These are phyloP conservation scores for Backusella mclennaniae DNA, from an alignment of 192 early-diverging fungal genomes.

Conservation along the genomic window DNA sequence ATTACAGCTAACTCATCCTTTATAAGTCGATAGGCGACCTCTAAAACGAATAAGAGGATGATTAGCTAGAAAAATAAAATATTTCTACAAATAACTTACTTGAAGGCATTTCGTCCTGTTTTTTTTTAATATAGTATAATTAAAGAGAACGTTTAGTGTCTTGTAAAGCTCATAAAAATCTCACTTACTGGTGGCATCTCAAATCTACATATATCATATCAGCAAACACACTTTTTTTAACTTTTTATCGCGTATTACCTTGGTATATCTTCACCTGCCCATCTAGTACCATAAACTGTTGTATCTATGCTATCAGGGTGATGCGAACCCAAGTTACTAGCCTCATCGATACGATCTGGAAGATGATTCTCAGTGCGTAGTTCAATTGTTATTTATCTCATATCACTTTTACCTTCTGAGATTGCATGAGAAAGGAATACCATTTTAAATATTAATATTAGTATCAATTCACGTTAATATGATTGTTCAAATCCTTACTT, in stretches of 20 bases:
- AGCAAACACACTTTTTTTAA: not conserved
- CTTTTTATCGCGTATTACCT: slow-evolving; percentile 5
- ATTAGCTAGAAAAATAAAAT: not conserved
- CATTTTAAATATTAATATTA: slow-evolving; percentile 13
- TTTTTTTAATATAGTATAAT: not conserved
- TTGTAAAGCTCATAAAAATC: not conserved
- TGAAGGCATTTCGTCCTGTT: slow-evolving; percentile 33
- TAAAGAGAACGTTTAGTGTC: not conserved
- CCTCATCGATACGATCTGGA: slow-evolving; percentile 24
- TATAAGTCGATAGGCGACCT: slow-evolving; percentile 36
- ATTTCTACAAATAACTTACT: slow-evolving; percentile 13
- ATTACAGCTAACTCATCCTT: slow-evolving; percentile 34
- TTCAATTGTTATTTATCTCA: not conserved
- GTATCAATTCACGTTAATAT: not conserved
- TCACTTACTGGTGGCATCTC: slow-evolving; percentile 32
- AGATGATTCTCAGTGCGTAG: not conserved
- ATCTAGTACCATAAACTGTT: slow-evolving; percentile 32
- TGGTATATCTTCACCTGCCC: slow-evolving; percentile 32
- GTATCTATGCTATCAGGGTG: slow-evolving; percentile 18
- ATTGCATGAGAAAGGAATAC: slow-evolving; percentile 27
- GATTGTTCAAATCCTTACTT: not conserved
- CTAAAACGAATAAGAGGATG: not conserved
- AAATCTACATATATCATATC: slow-evolving; percentile 8
- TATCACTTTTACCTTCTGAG: slow-evolving; percentile 16
- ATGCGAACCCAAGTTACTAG: slow-evolving; percentile 5